These are phyloP conservation scores for Trichocladium uniseriatum DNA, from an alignment of 495 filamentous ascomycete species.

Conservation along the genomic window DNA sequence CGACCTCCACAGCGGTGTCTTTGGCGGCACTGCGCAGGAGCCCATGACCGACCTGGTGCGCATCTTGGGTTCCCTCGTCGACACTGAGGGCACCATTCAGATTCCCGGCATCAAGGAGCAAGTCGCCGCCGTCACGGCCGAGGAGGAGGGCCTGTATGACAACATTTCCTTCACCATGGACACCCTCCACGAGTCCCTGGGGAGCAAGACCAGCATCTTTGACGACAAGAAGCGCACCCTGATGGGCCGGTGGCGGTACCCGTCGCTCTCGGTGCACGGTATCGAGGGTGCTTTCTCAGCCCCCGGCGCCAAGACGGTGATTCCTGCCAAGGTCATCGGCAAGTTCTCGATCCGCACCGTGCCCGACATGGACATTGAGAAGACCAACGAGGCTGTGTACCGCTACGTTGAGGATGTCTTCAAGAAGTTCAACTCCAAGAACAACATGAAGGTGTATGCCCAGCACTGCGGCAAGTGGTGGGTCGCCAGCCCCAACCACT, in stretches of 20 bases:
- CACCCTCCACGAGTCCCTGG: slow-evolving; percentile 82
- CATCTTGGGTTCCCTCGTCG: slow-evolving; percentile 72
- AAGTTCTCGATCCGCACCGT: slow-evolving; percentile 98
- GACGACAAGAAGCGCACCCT: slow-evolving; percentile 78
- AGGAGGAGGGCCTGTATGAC: slow-evolving; percentile 77
- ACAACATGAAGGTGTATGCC: slow-evolving; percentile 68
- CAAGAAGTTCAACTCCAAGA: slow-evolving; percentile 79
- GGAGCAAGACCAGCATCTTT: slow-evolving; percentile 75
- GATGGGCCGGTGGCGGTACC: slow-evolving; percentile 92
- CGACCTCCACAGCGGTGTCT: slow-evolving; percentile 93
- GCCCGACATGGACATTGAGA: slow-evolving; percentile 88
- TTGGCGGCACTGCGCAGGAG: slow-evolving; percentile 90
- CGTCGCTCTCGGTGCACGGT: slow-evolving; percentile 91
- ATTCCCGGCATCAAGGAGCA: slow-evolving; percentile 86
- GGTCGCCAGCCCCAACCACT: slow-evolving; percentile 93
- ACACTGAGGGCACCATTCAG: slow-evolving; percentile 78
- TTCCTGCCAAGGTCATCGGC: slow-evolving; percentile 91
- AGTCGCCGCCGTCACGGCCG: slow-evolving; percentile 75
- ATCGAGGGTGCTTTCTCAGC: slow-evolving; percentile 92
- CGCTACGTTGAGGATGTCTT: slow-evolving; percentile 71
- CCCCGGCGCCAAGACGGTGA: slow-evolving; percentile 94
- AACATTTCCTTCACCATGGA: slow-evolving; percentile 91
- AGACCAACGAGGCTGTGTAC: slow-evolving; percentile 76
- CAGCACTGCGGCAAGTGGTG: slow-evolving; percentile 96
- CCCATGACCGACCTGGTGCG: slow-evolving; percentile 94